A percentile compares a stretch with the other conserved stretches of the same genome.
Evolutionary conservation across 2,329 filamentous ascomycete species (phyloP).

Genomic region (Colletotrichum cordylinicola): DNA sequence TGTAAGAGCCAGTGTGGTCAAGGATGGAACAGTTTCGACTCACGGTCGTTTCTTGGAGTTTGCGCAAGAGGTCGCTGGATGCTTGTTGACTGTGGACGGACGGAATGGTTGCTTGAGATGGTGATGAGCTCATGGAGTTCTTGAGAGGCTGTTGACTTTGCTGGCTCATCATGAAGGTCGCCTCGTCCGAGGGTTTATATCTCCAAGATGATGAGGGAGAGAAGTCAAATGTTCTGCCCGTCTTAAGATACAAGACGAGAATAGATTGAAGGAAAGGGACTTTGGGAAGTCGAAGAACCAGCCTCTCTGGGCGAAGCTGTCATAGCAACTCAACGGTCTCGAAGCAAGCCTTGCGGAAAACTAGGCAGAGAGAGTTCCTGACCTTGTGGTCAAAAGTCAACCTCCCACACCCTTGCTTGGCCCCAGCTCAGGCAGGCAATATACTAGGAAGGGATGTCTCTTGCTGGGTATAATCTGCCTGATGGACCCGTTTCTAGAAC

Average conservation of each 20-base stretch:
- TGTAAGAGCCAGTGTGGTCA: not conserved
- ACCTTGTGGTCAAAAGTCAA: not conserved
- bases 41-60: constrained; percentile 18
- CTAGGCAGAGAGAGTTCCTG: constrained; percentile 10
- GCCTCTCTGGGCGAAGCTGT: not conserved
- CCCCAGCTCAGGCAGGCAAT: constrained; percentile 5
- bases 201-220: not conserved
- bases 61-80: constrained; percentile 12
- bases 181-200: constrained; percentile 12
- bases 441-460: not conserved
- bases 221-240: not conserved
- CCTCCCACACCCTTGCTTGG: not conserved
- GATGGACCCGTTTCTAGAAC: not conserved
- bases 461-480: constrained; percentile 7
- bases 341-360: not conserved
- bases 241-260: not conserved
- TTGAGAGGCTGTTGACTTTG: not conserved
- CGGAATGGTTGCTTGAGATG: not conserved
- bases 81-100: not conserved
- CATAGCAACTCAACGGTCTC: not conserved
- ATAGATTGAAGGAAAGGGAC: constrained; percentile 4
- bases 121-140: not conserved
- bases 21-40: not conserved
- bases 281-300: constrained; percentile 8
- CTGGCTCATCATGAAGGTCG: constrained; percentile 11